Conservation (phyloP, 306 rosid genomes). For the Inga laurina region DNA sequence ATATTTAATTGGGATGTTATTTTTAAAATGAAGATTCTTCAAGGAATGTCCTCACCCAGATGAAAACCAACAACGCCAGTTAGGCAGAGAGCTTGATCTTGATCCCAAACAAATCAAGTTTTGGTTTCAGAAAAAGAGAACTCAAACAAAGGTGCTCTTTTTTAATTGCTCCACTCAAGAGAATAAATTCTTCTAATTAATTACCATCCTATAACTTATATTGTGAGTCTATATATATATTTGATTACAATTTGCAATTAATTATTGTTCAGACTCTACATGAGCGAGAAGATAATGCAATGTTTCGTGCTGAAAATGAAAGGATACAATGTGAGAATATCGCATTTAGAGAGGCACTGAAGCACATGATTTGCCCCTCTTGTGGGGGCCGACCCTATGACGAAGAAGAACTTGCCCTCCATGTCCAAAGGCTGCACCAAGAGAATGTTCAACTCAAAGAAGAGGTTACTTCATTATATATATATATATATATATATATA, state of each 20-base stretch:
- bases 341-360: conserved; percentile 45
- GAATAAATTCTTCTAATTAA: not conserved
- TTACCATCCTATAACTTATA: not conserved
- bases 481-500: too few relatives aligned
- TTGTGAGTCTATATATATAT: not conserved
- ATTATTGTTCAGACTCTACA: conserved; percentile 37
- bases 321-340: conserved; percentile 50
- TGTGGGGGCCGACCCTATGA: conserved; percentile 64
- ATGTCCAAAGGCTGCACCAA: conserved; percentile 35
- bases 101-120: conserved; percentile 55
- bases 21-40: conserved; percentile 43
- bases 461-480: too few relatives aligned
- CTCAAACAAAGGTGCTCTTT: conserved; percentile 60
- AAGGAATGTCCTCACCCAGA: conserved; percentile 53
- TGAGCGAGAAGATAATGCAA: conserved; percentile 44
- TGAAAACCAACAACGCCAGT: conserved; percentile 43
- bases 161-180: too few relatives aligned
- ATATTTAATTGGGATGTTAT: not conserved
- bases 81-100: conserved; percentile 51
- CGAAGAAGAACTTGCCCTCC: conserved; percentile 36
- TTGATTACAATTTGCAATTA: not conserved
- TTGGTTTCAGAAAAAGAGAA: conserved; percentile 77
- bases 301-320: conserved; percentile 55
- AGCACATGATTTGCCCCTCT: conserved; percentile 44
- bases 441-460: too few relatives aligned